Evolutionary conservation across 371 early-diverging fungal species (phyloP), one percentile per base, ranked within the genome.

Genomic region (Syncephalis fuscata): DNA sequence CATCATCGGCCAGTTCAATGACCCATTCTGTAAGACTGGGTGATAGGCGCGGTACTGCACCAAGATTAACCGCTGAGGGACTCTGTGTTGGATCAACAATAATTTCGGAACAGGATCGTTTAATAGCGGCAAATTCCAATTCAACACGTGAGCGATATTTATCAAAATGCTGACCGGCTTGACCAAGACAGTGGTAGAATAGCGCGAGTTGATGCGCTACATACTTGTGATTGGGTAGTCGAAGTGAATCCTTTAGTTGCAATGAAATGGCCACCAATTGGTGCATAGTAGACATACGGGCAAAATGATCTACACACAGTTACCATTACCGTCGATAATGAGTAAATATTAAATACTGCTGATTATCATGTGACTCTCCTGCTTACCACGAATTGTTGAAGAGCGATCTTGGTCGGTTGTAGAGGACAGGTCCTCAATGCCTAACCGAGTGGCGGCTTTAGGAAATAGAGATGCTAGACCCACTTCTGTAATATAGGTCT

Each of bases 181-280:
- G 59, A 45, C 61, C 63, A 16, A 73, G 55, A 41, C 68, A 68
- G 61, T 71, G 73, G 68, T 71, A 74, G 15, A 74, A 55, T 15
- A 74, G 55, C 17, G 74, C 74, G 15, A 71, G 41, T 48, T 74
- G 74, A 52, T 74, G 69, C 11, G 74, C 70, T 23, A 74, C 63
- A 42, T 68, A 74, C 45, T 66, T 66, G 51, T 71, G 74, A 21
- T 73, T 64, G 5, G 56, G 26, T 25, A 73, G 51, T 38, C 48
- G 32, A 10, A 70, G 24, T 42, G 68, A 67, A 38, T 67, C 57
- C 42, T 68, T 67, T 2, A 74, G 58, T 48, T 72, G 68, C 17
- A 63, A 47, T 2, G 74, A 62, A 16, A 65, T 61, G 4, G 65
- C 58, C 10, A 68, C 68, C 3, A 74, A 48, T 44, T 74, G 71